Evolutionary conservation across 805 yeast genomes (phyloP), one percentile per base, ranked within the genome.

Genomic region (Teunomyces aglyptinius): DNA sequence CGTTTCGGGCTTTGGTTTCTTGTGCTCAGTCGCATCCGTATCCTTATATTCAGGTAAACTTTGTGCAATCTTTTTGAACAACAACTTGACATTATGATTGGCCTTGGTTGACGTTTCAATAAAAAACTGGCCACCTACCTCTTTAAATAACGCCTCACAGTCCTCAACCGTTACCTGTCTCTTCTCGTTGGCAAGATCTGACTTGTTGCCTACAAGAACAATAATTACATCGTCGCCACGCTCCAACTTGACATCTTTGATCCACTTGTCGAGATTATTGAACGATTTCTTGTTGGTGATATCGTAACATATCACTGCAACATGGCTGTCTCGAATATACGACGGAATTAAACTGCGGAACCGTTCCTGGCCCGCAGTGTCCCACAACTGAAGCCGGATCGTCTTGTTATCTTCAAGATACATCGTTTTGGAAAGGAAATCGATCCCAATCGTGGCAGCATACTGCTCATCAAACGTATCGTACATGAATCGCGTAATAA

Each of bases 401-500:
- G 99, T 94, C 55, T 92, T 70, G 52, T 71, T 90, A 66, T 94
- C 98, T 55, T 95, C 97, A 42, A 94, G 73, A 65, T 94, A 94
- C 66, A 62, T 61, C n/a, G 59, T 60, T 61, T 88, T 92, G 33
- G 96, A 87, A 54, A 94, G 78, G 61, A 94, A 94, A 64, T 94
- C 98, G 51, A 94, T 94, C 20, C 99, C 99, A 45, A 94, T 90
- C 0, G 99, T 92, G 13, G 99, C 98, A 0, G 89, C 89, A 63
- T 94, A 94, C 63, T 91, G 96, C 32, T 94, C 92, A 65, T 92
- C 97, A 65, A 92, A 92, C 15, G 96, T 86, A 64, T 94, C 98
- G 64, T 92, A 92, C 98, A 92, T 92, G 71, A 94, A 92, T 54
- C 98, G 76, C n/a, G 98, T 91, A 55, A 92, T 89, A 50, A 92